Base-by-base conservation (phyloP, 2,329 filamentous ascomycete species). In the Xylariaceae sp. region DNA sequence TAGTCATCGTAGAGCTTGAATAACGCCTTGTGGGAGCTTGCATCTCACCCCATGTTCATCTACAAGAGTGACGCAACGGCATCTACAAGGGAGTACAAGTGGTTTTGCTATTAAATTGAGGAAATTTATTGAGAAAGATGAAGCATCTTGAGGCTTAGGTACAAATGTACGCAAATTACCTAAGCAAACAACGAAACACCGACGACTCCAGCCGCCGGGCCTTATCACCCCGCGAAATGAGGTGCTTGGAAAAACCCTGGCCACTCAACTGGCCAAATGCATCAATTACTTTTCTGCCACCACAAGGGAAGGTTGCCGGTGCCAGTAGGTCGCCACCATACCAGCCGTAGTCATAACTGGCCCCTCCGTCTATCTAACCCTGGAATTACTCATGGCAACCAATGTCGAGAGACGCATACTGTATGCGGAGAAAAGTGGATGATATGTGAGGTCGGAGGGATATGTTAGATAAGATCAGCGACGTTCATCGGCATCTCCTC, bases 401-500 rank as follows among this genome's bases (percentile, higher is more conserved):
- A 42, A 55, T 53, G 56, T 56, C 47, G 47, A 55, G 55, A 53
- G 44, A 52, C 44, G 45, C 47, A 45, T 48, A 48, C 56, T 55
- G 52, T 55, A 54, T 54, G 55, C 55, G 55, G 57, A 51, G 55
- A 42, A 55, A 45, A 59, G 47, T 46, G 52, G 52, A 48, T 50
- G 50, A 35, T 51, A 35, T 39, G 35, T 38, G 46, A 48, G 54
- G 45, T 43, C 43, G 48, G 36, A 42, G 41, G 23, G 25, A 21
- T n/a, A 40, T 51, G 53, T 82, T 84, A 86, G 71, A 86, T 86
- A 61, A 86, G 81, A 63, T 86, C 83, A 61, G 83, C 83, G 62
- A 86, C 83, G 73, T 86, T 86, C 93, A 98, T 97, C 67, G 93
- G 93, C 93, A 98, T 98, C 83, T 98, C 93, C 77, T 98, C 93